These are phyloP conservation scores for Cenchrus purpureus DNA, from an alignment of 176 grass and related monocot genomes.

Conservation along the genomic window DNA sequence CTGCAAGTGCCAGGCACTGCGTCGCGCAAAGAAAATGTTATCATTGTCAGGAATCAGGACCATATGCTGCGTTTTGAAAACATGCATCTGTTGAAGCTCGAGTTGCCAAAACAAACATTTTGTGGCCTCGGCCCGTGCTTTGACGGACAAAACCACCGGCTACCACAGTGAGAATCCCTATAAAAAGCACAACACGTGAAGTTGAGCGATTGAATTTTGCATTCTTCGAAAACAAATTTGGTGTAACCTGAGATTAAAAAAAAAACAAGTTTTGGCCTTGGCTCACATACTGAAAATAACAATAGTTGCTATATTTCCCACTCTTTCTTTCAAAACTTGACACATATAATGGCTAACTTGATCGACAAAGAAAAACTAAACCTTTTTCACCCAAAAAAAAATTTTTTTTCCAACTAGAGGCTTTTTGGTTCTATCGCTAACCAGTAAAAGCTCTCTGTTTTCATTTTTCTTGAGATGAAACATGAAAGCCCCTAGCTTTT, in stretches of 20 bases:
- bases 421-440: too few relatives aligned
- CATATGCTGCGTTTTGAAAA: too few relatives aligned
- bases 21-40: too few relatives aligned
- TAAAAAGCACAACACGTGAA: neutral
- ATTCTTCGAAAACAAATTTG: neutral
- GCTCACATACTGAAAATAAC: too few relatives aligned
- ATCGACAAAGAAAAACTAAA: too few relatives aligned
- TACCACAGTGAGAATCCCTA: neutral
- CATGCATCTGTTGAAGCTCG: neutral
- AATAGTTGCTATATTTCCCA: too few relatives aligned
- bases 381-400: too few relatives aligned
- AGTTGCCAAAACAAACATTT: constrained; percentile 3
- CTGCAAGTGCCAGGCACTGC: too few relatives aligned
- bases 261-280: neutral
- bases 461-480: neutral
- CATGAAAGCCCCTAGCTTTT: neutral
- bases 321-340: too few relatives aligned
- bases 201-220: neutral
- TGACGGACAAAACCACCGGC: constrained; percentile 10
- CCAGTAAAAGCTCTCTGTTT: neutral
- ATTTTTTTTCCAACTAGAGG: neutral
- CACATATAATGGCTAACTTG: too few relatives aligned
- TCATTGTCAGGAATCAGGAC: too few relatives aligned
- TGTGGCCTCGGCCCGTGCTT: neutral
- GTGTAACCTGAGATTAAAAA: neutral